phyloP scores from a whole-genome alignment of 164 flowering plant species.

The Taxillus chinensis region DNA sequence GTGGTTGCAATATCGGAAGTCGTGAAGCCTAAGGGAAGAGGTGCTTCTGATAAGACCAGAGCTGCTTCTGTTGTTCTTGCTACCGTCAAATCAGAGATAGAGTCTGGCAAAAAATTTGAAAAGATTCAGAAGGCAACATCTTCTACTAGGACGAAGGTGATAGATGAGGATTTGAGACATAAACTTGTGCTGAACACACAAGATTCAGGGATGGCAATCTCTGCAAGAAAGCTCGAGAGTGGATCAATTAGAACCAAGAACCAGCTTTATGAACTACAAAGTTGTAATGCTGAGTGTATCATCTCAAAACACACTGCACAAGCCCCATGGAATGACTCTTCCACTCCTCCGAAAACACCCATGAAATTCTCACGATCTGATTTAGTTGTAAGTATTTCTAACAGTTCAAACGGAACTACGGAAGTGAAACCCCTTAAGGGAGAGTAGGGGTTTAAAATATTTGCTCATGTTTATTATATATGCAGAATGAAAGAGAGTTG shows the following conservation, averaged over 20 bases:
- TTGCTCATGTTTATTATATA: neutral
- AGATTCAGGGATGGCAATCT: constrained; percentile 17
- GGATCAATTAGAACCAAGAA: constrained; percentile 15
- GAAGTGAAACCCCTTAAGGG: neutral
- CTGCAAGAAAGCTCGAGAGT: constrained; percentile 20
- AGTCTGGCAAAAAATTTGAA: constrained; percentile 16
- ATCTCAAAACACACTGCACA: constrained; percentile 8
- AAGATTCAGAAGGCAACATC: constrained; percentile 18
- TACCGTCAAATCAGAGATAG: constrained; percentile 23
- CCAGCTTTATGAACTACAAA: constrained; percentile 7
- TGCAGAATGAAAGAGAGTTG: constrained; percentile 25
- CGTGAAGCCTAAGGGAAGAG: constrained; percentile 15
- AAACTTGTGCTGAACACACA: constrained; percentile 13
- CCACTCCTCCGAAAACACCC: constrained; percentile 13
- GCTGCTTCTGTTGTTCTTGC: constrained; percentile 12
- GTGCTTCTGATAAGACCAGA: constrained; percentile 19
- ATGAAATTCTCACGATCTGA: constrained; percentile 10
- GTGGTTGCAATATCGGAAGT: constrained; percentile 9
- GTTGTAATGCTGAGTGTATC: constrained; percentile 6
- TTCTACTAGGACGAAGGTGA: constrained; percentile 16
- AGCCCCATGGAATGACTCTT: neutral
- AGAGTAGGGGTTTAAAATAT: neutral
- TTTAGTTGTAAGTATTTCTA: constrained; percentile 24
- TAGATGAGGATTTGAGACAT: constrained; percentile 20
- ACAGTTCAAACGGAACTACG: neutral